Percentiles rank a stretch among this genome's conserved stretches.
phyloP scores from a whole-genome alignment of 345 rosid species.

The Microthlaspi erraticum region DNA sequence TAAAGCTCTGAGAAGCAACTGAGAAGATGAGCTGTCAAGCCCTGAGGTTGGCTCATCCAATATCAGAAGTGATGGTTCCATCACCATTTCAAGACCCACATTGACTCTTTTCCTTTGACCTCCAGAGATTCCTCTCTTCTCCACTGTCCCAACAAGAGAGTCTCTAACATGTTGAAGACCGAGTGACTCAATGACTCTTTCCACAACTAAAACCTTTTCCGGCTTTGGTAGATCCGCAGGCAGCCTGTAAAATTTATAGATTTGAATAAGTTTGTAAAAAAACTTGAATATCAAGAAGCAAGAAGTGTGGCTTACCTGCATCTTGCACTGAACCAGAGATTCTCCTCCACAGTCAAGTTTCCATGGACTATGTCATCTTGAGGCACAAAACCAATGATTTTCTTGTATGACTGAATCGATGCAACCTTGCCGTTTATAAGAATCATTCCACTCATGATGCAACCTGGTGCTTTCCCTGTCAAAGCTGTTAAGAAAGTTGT shows the following conservation, averaged over 20 bases:
- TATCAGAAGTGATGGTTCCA: conserved; percentile 99
- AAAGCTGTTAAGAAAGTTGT: conserved; percentile 95
- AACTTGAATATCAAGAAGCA: conserved; percentile 4
- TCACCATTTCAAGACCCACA: conserved; percentile 99
- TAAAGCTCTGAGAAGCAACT: conserved; percentile 88
- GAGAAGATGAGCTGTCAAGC: conserved; percentile 97
- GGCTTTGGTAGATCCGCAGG: conserved; percentile 76
- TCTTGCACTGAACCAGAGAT: conserved; percentile 98
- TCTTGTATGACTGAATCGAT: conserved; percentile 85
- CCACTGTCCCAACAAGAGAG: conserved; percentile 95
- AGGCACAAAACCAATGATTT: conserved; percentile 92
- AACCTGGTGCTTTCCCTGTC: conserved; percentile 86
- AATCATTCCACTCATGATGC: conserved; percentile 71
- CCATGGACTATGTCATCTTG: conserved; percentile 99
- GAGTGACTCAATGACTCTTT: conserved; percentile 88
- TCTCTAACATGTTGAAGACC: conserved; percentile 87
- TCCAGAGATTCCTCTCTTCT: conserved; percentile 96
- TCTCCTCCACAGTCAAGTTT: conserved; percentile 94
- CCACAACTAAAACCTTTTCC: conserved; percentile 89
- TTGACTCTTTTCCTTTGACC: conserved; percentile 99
- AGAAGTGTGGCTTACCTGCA: conserved; percentile 73
- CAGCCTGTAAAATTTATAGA: conserved; percentile 51
- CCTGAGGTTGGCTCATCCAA: conserved; percentile 99
- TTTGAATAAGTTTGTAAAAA: not conserved
- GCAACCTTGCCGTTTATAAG: conserved; percentile 84